Evolutionary conservation across 495 filamentous ascomycete genomes (phyloP).

Genomic region (Annulohypoxylon nitens): DNA sequence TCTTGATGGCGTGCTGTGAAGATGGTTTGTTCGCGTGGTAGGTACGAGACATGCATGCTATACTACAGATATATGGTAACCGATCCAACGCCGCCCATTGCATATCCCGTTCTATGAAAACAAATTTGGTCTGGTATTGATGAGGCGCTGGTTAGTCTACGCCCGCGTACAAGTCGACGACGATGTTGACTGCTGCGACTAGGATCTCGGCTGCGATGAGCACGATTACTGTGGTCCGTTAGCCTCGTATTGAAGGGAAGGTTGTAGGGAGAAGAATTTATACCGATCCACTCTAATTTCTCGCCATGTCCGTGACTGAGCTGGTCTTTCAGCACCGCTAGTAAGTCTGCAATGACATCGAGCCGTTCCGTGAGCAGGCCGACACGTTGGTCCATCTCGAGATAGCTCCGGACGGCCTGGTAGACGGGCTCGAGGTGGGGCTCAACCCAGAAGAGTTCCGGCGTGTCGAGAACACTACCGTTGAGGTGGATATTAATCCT

Average conservation of each 20-base stretch:
- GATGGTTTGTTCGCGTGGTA: not conserved
- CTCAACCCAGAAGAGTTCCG: conserved; percentile 98
- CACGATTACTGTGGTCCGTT: conserved; percentile 77
- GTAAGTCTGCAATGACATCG: conserved; percentile 92
- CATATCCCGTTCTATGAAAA: not conserved
- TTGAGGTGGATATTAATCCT: conserved; percentile 98
- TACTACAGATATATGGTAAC: conserved; percentile 5
- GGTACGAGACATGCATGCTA: conserved; percentile 11
- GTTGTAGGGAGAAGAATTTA: conserved; percentile 49
- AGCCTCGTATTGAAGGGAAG: not conserved
- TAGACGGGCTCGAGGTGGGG: conserved; percentile 96
- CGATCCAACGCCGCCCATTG: conserved; percentile 17
- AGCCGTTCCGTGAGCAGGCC: conserved; percentile 87
- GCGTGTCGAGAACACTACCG: conserved; percentile 95
- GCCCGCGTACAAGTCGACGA: conserved; percentile 93
- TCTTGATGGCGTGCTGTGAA: not conserved
- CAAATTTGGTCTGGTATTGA: not conserved
- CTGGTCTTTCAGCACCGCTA: conserved; percentile 96
- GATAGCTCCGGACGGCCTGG: conserved; percentile 90
- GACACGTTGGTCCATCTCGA: conserved; percentile 99
- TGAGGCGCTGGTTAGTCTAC: conserved; percentile 65
- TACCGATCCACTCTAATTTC: conserved; percentile 96
- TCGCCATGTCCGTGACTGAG: conserved; percentile 96
- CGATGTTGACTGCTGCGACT: conserved; percentile 93
- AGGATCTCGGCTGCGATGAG: conserved; percentile 97